Conservation (phyloP, 345 rosid genomes). For the Fremontodendron californicum region DNA sequence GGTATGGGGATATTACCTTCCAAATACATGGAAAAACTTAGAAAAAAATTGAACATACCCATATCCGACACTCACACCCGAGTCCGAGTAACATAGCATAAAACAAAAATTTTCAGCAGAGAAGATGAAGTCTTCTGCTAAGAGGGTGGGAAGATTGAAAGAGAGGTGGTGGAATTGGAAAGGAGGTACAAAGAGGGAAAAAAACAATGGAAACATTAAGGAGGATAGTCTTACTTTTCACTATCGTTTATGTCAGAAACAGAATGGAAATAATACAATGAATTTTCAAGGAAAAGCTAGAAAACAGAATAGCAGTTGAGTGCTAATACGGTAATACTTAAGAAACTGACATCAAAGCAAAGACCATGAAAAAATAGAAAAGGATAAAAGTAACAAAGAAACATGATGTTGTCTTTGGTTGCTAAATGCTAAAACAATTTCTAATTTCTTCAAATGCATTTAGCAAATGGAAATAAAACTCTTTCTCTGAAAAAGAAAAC, state of each 20-base stretch:
- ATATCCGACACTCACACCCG: no score
- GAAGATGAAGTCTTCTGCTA: background rate
- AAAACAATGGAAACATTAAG: background rate
- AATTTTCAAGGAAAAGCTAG: background rate
- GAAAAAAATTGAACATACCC: no score
- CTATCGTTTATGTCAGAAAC: no score
- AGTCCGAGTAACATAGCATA: no score
- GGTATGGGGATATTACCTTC: no score
- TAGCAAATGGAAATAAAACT: background rate
- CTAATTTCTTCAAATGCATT: background rate
- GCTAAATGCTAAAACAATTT: no score
- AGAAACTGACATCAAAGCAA: background rate
- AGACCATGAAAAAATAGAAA: background rate
- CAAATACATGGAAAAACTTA: no score
- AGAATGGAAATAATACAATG: no score
- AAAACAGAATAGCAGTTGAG: background rate
- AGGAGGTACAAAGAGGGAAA: background rate
- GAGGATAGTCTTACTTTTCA: background rate
- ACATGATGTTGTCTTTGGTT: background rate
- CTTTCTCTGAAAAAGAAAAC: background rate
- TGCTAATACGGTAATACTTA: background rate
- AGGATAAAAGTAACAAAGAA: background rate
- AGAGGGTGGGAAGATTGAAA: background rate
- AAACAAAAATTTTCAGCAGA: background rate
- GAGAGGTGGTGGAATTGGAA: background rate